phyloP scores from a whole-genome alignment of 345 rosid genomes.

The Triadica sebifera region DNA sequence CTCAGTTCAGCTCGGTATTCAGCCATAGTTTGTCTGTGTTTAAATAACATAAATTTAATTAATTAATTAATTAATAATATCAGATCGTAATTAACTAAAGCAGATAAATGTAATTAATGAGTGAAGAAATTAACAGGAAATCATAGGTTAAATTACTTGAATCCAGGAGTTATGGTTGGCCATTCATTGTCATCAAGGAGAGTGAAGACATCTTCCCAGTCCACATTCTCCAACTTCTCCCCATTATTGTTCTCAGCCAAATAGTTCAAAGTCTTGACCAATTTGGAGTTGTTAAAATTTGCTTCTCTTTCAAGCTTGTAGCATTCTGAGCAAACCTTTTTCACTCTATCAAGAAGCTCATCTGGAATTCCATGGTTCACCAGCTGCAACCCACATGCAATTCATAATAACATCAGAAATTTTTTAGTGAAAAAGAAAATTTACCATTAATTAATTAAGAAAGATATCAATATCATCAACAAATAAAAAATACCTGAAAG shows the following conservation, averaged over 20 bases:
- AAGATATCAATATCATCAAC: neutral
- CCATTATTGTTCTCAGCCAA: conserved; percentile 37
- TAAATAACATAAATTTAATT: neutral
- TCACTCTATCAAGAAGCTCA: conserved; percentile 71
- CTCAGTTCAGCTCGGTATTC: conserved; percentile 70
- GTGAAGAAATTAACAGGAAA: no score
- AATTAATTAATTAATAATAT: no score
- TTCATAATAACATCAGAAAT: neutral
- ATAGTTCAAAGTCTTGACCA: conserved; percentile 49
- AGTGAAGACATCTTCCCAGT: conserved; percentile 87
- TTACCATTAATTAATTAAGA: neutral
- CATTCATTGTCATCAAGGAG: conserved; percentile 62
- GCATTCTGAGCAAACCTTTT: conserved; percentile 54
- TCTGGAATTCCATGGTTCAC: conserved; percentile 78
- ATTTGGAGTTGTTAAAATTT: conserved; percentile 51
- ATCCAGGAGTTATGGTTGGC: conserved; percentile 54
- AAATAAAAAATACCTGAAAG: conserved; percentile 61
- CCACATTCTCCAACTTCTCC: conserved; percentile 58
- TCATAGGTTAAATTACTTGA: conserved; percentile 45
- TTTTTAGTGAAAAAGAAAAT: neutral
- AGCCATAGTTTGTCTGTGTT: conserved; percentile 64
- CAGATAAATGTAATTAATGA: no score
- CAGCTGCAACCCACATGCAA: conserved; percentile 40
- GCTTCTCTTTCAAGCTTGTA: conserved; percentile 70
- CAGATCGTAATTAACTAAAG: neutral